A percentile compares a stretch with the other conserved stretches of the same genome.
These are phyloP conservation scores for Clitopilus hobsonii DNA, from an alignment of 768 basidiomycete species.

Conservation along the genomic window DNA sequence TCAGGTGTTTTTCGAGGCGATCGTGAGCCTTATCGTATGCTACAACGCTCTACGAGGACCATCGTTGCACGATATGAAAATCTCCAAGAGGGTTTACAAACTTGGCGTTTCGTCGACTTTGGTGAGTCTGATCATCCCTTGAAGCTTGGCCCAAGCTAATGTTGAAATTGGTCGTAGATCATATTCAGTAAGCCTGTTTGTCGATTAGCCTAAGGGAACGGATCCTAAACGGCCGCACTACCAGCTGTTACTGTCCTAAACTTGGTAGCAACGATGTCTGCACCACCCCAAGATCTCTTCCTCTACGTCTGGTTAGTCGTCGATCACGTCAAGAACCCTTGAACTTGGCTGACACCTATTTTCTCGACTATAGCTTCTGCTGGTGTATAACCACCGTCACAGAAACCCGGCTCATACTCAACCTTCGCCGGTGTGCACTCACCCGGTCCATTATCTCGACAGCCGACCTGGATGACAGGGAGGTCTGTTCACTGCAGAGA, in stretches of 20 bases:
- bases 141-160: neutral
- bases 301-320: neutral
- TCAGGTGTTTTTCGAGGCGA: slow-evolving; percentile 1
- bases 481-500: neutral
- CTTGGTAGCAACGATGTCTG: neutral
- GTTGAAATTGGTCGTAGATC: neutral
- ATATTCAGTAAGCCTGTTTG: neutral
- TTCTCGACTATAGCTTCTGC: slow-evolving; percentile 19
- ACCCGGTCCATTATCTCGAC: neutral
- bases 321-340: neutral
- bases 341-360: neutral
- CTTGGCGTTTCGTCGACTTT: neutral
- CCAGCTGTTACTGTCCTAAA: neutral
- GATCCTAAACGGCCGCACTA: neutral
- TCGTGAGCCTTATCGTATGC: neutral
- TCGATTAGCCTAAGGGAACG: neutral
- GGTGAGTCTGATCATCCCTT: neutral
- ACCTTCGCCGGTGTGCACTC: slow-evolving; percentile 18
- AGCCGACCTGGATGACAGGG: neutral
- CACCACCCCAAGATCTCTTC: neutral
- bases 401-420: slow-evolving; percentile 26
- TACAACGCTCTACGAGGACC: neutral
- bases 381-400: slow-evolving; percentile 30
- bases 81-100: neutral
- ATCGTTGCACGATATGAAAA: neutral